Evolutionary conservation across 805 yeast species (phyloP), one percentile per base, ranked within the genome.

Genomic region (Vanderwaltozyma polyspora): DNA sequence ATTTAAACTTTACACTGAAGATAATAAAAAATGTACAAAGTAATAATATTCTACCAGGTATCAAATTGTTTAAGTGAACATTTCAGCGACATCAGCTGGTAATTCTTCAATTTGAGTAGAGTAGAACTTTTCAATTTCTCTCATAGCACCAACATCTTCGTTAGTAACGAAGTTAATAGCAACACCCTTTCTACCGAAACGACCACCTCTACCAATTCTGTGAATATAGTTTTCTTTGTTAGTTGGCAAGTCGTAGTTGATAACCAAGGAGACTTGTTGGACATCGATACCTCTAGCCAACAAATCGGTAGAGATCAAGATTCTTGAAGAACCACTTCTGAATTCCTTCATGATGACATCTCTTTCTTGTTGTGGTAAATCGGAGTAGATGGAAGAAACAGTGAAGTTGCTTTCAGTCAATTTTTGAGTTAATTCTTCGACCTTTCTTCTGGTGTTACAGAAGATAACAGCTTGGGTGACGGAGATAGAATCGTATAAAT

Each of bases 201-300:
- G 78, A 45, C 97, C 98, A 48, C 94, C 86, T 63, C 98, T 79
- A 62, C 98, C 98, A 48, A 89, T 89, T 65, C 98, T 76, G 69
- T 89, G 98, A 55, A 89, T 79, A 63, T 89, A 89, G 72, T 89
- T 89, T 63, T 89, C 97, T 58, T 79, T 77, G 71, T 91, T 86
- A 44, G 74, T 62, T 37, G 98, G 97, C 60, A 89, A 67, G 63
- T 89, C 98, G 66, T 83, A 89, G 72, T 89, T 89, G 55, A 89
- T 84, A 40, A 89, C 98, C 47, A 89, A 66, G 10, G 96, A 87
- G 32, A 89, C 95, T 59, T 89, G 97, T 68, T 89, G 98, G 41
- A 89, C 97, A 64, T 89, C 98, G 46, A 89, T 91, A 57, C 98
- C 98, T 64, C 98, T 74, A 33, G 98, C 98, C 79, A 89, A 82